These are phyloP conservation scores for Thraustotheca clavata DNA, from an alignment of 352 stramenopile genomes.

Conservation along the genomic window DNA sequence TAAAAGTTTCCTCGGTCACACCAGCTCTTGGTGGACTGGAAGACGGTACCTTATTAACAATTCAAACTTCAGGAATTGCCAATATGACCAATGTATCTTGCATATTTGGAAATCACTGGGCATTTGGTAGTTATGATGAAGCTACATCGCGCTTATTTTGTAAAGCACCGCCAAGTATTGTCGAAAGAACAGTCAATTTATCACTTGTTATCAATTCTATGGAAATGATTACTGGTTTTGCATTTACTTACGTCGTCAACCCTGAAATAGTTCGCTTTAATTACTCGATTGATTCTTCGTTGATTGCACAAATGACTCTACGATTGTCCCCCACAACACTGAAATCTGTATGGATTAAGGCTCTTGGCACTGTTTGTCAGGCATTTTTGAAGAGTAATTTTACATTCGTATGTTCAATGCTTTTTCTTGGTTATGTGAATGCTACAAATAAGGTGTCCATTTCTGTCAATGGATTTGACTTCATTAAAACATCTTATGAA, in stretches of 20 bases:
- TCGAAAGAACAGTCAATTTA: not conserved
- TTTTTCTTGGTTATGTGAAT: constrained; percentile 23
- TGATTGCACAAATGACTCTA: constrained; percentile 3
- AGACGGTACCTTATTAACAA: not conserved
- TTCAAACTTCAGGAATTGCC: not conserved
- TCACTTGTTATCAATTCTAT: constrained; percentile 1
- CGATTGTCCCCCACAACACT: not conserved
- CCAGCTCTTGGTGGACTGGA: not conserved
- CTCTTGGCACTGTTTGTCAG: not conserved
- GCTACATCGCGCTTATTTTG: not conserved
- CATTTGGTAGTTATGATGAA: constrained; percentile 1
- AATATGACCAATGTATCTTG: not conserved
- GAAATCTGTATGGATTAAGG: not conserved
- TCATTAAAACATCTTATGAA: constrained; percentile 23
- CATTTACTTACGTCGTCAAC: not conserved
- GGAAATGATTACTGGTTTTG: not conserved
- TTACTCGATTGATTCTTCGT: constrained; percentile 22
- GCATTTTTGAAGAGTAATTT: not conserved
- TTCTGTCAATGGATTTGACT: constrained; percentile 64
- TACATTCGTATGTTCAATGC: constrained; percentile 30
- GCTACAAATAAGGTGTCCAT: constrained; percentile 31
- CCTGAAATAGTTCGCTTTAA: not conserved
- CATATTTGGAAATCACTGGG: constrained; percentile 10
- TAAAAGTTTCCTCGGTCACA: not conserved
- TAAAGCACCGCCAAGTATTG: not conserved